These are phyloP conservation scores for Acer saccharum DNA, from an alignment of 345 rosid genomes.

Conservation along the genomic window DNA sequence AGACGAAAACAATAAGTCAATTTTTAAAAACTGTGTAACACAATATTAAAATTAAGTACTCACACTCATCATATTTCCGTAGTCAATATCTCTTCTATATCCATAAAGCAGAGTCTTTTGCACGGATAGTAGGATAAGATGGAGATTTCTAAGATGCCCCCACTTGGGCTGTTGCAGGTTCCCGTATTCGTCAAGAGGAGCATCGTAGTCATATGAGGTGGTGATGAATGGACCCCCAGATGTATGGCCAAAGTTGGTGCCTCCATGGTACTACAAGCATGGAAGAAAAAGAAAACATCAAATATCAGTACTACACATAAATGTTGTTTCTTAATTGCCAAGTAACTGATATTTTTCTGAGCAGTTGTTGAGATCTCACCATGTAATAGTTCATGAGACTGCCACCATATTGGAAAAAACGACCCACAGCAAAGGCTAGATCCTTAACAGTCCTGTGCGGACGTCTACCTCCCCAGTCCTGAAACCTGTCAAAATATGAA, in stretches of 20 bases:
- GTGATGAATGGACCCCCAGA: constrained; percentile 50
- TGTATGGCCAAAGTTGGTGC: constrained; percentile 48
- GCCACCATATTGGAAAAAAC: constrained; percentile 49
- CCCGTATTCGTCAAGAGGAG: constrained; percentile 49
- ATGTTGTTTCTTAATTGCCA: neutral
- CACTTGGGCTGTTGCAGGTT: constrained; percentile 32
- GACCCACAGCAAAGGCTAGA: constrained; percentile 52
- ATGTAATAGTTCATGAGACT: constrained; percentile 47
- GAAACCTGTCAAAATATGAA: constrained; percentile 30
- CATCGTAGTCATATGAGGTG: constrained; percentile 47
- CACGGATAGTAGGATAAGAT: neutral
- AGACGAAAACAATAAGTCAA: neutral
- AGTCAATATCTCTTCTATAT: constrained; percentile 6
- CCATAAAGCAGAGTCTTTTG: constrained; percentile 20
- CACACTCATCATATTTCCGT: constrained; percentile 19
- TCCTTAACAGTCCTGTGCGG: constrained; percentile 50
- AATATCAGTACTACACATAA: neutral
- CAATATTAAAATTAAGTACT: neutral
- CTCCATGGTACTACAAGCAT: constrained; percentile 46
- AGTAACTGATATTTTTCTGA: neutral
- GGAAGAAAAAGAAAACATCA: no score
- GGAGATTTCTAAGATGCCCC: constrained; percentile 32
- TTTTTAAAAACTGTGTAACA: neutral
- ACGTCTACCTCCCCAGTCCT: constrained; percentile 36
- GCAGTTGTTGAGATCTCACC: constrained; percentile 27